phyloP scores from a whole-genome alignment of 805 yeast genomes.

The Pichia deserticola region DNA sequence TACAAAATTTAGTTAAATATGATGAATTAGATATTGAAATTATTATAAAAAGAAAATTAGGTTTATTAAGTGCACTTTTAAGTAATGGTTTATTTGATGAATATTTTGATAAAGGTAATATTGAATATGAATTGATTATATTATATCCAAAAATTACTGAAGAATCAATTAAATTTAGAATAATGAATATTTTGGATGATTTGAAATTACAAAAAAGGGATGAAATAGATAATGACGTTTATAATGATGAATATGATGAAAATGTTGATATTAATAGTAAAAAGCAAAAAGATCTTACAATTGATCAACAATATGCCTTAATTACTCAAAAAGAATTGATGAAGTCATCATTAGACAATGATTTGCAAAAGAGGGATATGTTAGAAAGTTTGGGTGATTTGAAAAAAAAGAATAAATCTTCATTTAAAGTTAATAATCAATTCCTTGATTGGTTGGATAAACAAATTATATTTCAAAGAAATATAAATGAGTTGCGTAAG shows the following conservation, averaged over 20 bases:
- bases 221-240: slow-evolving; percentile 8
- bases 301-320: slow-evolving; percentile 30
- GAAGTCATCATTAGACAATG: slow-evolving; percentile 22
- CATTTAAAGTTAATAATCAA: slow-evolving; percentile 29
- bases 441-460: slow-evolving; percentile 56
- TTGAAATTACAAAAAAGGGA: slow-evolving; percentile 14
- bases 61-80: slow-evolving; percentile 42
- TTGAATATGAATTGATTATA: slow-evolving; percentile 20
- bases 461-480: slow-evolving; percentile 20
- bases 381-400: slow-evolving; percentile 33
- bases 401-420: slow-evolving; percentile 22
- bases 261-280: background rate
- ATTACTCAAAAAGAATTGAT: slow-evolving; percentile 31
- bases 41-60: slow-evolving; percentile 36
- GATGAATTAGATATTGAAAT: slow-evolving; percentile 1
- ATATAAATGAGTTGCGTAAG: slow-evolving; percentile 16
- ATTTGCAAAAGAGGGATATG: slow-evolving; percentile 35
- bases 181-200: slow-evolving; percentile 42
- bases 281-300: background rate
- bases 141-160: slow-evolving; percentile 16
- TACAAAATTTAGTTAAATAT: slow-evolving; percentile 13
- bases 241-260: slow-evolving; percentile 11
- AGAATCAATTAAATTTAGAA: slow-evolving; percentile 29
- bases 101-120: slow-evolving; percentile 14
- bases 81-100: slow-evolving; percentile 30